Evolutionary conservation across 1,139 yeast genomes (phyloP).

Genomic region (Pneumocystis murina): DNA sequence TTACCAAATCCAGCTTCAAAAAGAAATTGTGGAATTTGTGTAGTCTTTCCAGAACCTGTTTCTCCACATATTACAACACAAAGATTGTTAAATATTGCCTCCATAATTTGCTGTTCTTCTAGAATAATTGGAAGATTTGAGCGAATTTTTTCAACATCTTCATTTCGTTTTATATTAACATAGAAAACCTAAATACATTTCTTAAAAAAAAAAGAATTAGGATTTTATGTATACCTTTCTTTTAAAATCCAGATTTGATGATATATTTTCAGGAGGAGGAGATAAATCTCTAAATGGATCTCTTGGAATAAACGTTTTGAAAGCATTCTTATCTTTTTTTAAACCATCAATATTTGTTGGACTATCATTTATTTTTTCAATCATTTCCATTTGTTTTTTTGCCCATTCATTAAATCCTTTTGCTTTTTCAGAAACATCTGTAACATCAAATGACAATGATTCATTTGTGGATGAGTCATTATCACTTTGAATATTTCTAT

Average conservation of each 20-base stretch:
- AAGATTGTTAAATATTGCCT: conserved; percentile 84
- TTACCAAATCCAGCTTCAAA: conserved; percentile 81
- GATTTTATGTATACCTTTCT: not conserved
- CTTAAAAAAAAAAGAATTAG: conserved; percentile 35
- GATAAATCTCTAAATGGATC: conserved; percentile 35
- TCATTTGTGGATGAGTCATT: conserved; percentile 1
- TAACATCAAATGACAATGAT: conserved; percentile 7
- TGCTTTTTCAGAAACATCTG: conserved; percentile 4
- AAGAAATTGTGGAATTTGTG: conserved; percentile 88
- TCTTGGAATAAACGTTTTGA: not conserved
- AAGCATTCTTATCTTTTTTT: conserved; percentile 5
- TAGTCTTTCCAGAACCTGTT: conserved; percentile 96
- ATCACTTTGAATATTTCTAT: not conserved
- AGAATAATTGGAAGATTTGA: conserved; percentile 71
- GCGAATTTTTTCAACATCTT: conserved; percentile 51
- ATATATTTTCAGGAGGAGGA: conserved; percentile 45
- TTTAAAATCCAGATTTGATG: not conserved
- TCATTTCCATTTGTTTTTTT: conserved; percentile 22
- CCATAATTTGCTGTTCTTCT: conserved; percentile 91
- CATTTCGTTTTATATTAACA: conserved; percentile 51
- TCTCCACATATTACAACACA: conserved; percentile 90
- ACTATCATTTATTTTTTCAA: not conserved
- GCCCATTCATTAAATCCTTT: conserved; percentile 41
- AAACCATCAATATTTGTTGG: conserved; percentile 5
- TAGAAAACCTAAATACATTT: conserved; percentile 49